phyloP scores from a whole-genome alignment of 768 basidiomycete genomes.

The Panaeolus cyanescens region DNA sequence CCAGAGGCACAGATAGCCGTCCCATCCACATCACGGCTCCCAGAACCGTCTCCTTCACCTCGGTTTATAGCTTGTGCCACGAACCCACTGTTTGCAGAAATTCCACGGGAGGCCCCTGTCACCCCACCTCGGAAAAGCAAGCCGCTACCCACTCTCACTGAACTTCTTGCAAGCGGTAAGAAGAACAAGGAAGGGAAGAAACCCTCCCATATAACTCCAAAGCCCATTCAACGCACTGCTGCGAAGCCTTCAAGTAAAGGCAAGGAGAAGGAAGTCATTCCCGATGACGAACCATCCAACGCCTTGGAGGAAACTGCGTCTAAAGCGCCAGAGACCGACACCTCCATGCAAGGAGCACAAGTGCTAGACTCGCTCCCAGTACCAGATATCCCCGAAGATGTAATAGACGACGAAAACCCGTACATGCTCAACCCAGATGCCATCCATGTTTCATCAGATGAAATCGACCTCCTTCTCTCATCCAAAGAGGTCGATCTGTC shows the following conservation, averaged over 20 bases:
- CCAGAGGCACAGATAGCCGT: background rate
- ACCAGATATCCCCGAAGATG: slow-evolving; percentile 14
- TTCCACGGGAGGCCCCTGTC: background rate
- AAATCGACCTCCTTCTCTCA: slow-evolving; percentile 1
- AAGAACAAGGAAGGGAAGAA: slow-evolving; percentile 14
- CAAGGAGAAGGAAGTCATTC: slow-evolving; percentile 2
- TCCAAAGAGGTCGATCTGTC: slow-evolving; percentile 20
- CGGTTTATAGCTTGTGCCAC: background rate
- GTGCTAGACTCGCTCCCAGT: slow-evolving; percentile 5
- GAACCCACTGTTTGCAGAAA: background rate
- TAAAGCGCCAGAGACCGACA: background rate
- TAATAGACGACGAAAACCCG: slow-evolving; percentile 7
- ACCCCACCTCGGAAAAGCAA: slow-evolving; percentile 22
- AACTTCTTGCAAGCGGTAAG: slow-evolving; percentile 46
- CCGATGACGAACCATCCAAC: background rate
- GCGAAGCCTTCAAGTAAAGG: slow-evolving; percentile 4
- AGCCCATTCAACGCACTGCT: slow-evolving; percentile 19
- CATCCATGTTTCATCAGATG: background rate
- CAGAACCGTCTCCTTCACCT: background rate
- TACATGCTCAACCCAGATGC: slow-evolving; percentile 15
- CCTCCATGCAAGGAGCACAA: background rate
- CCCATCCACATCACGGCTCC: background rate
- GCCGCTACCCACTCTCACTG: slow-evolving; percentile 39
- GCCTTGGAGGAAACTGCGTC: slow-evolving; percentile 1
- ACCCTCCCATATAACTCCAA: background rate